Evolutionary conservation across 1,284 basidiomycete genomes (phyloP).

Genomic region (Retiboletus flavoniger): DNA sequence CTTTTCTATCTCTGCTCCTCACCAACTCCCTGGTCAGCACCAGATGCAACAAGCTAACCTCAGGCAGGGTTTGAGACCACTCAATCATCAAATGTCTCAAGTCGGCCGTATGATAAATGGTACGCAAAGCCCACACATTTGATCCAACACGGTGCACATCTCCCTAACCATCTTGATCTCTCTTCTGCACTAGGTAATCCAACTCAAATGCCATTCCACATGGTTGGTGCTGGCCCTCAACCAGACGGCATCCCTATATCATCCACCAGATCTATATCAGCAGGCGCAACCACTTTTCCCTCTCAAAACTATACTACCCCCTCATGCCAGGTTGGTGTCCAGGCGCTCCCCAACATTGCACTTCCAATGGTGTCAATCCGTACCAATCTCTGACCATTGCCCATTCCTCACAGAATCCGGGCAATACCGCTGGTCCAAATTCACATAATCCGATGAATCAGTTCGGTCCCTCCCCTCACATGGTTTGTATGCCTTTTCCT

Average conservation of each 20-base stretch:
- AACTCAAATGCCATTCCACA: no score
- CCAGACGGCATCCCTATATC: no score
- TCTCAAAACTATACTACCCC: slow-evolving; percentile 24
- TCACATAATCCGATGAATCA: slow-evolving; percentile 46
- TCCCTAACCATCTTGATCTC: slow-evolving; percentile 34
- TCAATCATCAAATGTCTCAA: no score
- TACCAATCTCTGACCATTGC: slow-evolving; percentile 46
- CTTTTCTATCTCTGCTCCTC: slow-evolving; percentile 10
- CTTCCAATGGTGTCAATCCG: slow-evolving; percentile 39
- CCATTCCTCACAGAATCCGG: slow-evolving; percentile 40
- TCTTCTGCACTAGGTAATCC: slow-evolving; percentile 28
- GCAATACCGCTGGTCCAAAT: slow-evolving; percentile 28
- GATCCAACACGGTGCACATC: slow-evolving; percentile 23
- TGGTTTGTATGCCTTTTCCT: slow-evolving; percentile 46
- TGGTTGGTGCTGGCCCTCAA: no score
- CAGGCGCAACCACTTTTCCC: slow-evolving; percentile 24
- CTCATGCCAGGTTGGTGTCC: slow-evolving; percentile 37
- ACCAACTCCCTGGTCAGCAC: slow-evolving; percentile 29
- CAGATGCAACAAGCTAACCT: no score
- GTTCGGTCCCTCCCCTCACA: slow-evolving; percentile 49
- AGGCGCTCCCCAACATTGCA: slow-evolving; percentile 37
- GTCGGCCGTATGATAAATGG: slow-evolving; percentile 37
- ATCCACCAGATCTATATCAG: slow-evolving; percentile 31
- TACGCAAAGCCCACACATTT: slow-evolving; percentile 22
- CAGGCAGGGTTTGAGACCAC: no score